phyloP scores from a whole-genome alignment of 352 stramenopile species.

The Globisporangium sylvaticum region DNA sequence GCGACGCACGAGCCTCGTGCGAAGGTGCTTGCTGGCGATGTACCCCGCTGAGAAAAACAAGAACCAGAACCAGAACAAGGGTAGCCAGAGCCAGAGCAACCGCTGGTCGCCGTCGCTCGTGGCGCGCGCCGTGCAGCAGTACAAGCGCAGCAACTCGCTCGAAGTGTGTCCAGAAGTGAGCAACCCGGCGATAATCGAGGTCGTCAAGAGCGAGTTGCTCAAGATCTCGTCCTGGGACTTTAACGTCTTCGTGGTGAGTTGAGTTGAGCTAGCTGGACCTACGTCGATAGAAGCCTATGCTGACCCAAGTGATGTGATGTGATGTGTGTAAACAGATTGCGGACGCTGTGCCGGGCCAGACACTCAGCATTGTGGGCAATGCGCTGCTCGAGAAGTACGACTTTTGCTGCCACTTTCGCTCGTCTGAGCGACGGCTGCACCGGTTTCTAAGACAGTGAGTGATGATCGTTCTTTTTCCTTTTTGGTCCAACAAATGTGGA shows the following conservation, averaged over 20 bases:
- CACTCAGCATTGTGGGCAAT: slow-evolving; percentile 70
- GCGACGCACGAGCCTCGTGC: slow-evolving; percentile 69
- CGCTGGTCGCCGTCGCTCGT: slow-evolving; percentile 38
- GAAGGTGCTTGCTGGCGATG: slow-evolving; percentile 69
- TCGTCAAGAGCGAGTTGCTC: slow-evolving; percentile 49
- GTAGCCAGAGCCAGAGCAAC: slow-evolving; percentile 17
- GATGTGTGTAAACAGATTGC: slow-evolving; percentile 26
- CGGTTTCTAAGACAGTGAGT: slow-evolving; percentile 59
- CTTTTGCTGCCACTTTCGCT: slow-evolving; percentile 56
- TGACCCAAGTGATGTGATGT: background rate
- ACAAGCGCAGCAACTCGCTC: slow-evolving; percentile 29
- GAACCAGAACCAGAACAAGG: background rate
- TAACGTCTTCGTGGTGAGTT: slow-evolving; percentile 44
- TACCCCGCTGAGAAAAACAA: slow-evolving; percentile 44
- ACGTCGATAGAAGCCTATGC: background rate
- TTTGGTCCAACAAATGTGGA: background rate
- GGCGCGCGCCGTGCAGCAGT: slow-evolving; percentile 20
- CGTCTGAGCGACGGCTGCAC: slow-evolving; percentile 43
- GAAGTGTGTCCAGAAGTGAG: slow-evolving; percentile 58
- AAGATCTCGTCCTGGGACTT: slow-evolving; percentile 68
- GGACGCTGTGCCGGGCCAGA: slow-evolving; percentile 45
- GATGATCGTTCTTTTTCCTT: background rate
- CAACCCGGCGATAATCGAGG: slow-evolving; percentile 36
- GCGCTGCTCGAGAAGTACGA: slow-evolving; percentile 72
- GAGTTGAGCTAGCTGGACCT: background rate